These are phyloP conservation scores for Suillus decipiens DNA, from an alignment of 768 basidiomycete genomes.

Conservation along the genomic window DNA sequence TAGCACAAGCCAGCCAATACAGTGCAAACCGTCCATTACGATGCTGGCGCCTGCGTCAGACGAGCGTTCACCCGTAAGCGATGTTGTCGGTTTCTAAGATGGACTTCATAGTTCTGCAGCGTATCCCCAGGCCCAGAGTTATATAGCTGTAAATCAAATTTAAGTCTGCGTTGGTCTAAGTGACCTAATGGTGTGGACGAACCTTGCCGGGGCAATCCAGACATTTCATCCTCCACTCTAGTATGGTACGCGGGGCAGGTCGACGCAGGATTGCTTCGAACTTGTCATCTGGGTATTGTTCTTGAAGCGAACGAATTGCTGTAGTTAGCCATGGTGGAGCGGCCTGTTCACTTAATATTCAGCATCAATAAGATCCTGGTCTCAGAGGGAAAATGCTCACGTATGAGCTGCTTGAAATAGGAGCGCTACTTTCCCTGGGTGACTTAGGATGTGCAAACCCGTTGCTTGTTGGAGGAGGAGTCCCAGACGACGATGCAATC, in stretches of 20 bases:
- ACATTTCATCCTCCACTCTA: constrained; percentile 92
- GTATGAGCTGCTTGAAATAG: constrained; percentile 22
- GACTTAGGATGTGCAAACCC: constrained; percentile 17
- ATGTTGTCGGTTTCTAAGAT: constrained; percentile 84
- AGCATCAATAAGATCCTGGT: constrained; percentile 34
- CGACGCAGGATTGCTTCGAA: constrained; percentile 78
- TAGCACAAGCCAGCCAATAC: not conserved
- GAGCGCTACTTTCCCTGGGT: constrained; percentile 19
- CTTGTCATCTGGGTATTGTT: constrained; percentile 75
- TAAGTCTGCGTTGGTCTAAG: constrained; percentile 7
- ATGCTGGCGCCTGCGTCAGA: constrained; percentile 10
- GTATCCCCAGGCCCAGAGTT: constrained; percentile 89
- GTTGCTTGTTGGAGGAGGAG: constrained; percentile 22
- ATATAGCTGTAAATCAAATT: constrained; percentile 60
- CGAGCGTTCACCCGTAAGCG: constrained; percentile 73
- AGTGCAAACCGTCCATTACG: constrained; percentile 2
- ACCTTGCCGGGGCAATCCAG: constrained; percentile 94
- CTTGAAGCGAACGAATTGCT: constrained; percentile 68
- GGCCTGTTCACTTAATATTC: constrained; percentile 34
- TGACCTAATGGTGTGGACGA: constrained; percentile 17
- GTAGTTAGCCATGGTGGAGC: constrained; percentile 71
- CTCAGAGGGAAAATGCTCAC: constrained; percentile 26
- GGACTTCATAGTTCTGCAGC: constrained; percentile 88
- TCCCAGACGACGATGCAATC: constrained; percentile 15
- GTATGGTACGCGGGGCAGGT: constrained; percentile 49